Base-by-base conservation (phyloP, 2,329 filamentous ascomycete genomes). In the Beauveria bassiana region DNA sequence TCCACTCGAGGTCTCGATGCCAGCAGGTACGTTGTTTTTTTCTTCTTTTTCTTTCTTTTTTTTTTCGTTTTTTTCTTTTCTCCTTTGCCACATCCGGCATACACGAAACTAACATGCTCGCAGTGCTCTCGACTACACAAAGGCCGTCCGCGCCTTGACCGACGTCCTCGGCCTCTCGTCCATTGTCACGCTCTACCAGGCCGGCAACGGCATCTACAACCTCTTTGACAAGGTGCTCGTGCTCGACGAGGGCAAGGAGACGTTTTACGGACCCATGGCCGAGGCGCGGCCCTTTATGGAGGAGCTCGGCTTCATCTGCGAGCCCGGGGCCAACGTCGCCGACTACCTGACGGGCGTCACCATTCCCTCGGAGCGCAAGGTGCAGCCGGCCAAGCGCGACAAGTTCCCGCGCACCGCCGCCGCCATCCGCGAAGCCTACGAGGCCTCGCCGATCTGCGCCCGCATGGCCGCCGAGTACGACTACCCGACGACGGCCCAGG, bases 181-280 rank as follows among this genome's bases (percentile, higher is more conserved):
- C 0, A 83, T 88, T 52, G 83, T 87, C 14, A 87, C 85, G 0
- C 75, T 89, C 0, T 90, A 90, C 69, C 87, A 90, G 68, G 87
- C 87, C 3, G 85, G 85, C 6, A 87, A 90, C 61, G 84, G 81
- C 26, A 89, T 90, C 62, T 89, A 88, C 69, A 76, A 87, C 28
- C 77, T 86, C 0, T 89, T 90, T 68, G 86, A 90, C 69, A 90
- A 89, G 68, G 86, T 89, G 0, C 76, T 89, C 0, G 80, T 90
- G 9, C 78, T 90, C 3, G 86, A 89, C 52, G 80, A 84, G 62
- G 87, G 87, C 52, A 83, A 85, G 64, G 71, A 89, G 66, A 79
- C 88, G 51, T 90, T 81, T 73, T 89, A 87, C 64, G 87, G 87
- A 0, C 79, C 85, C 0, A 74, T 78, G 65, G 72, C 77, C 6